Conservation (phyloP, 1,139 yeast genomes). For the Protomyces gravidus region DNA sequence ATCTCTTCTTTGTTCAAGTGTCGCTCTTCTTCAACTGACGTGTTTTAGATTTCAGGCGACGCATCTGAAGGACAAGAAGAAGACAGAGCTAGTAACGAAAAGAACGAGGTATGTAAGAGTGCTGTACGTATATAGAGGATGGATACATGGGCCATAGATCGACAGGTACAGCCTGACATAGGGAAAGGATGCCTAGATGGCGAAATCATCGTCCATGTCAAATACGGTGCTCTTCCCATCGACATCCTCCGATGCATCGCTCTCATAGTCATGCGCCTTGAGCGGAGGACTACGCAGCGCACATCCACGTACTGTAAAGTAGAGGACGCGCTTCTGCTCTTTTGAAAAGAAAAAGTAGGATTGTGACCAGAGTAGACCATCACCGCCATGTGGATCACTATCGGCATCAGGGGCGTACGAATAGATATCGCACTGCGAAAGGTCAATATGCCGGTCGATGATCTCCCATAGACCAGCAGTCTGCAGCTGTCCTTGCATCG, state of each 20-base stretch:
- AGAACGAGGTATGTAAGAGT: no score
- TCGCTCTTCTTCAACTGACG: no score
- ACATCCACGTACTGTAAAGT: slow-evolving; percentile 53
- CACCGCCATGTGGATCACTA: slow-evolving; percentile 37
- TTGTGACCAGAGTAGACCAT: slow-evolving; percentile 79
- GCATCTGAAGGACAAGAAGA: no score
- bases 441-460: slow-evolving; percentile 76
- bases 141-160: no score
- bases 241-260: slow-evolving; percentile 17
- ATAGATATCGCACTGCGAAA: slow-evolving; percentile 42
- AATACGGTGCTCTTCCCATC: slow-evolving; percentile 14
- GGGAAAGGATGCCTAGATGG: no score
- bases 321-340: slow-evolving; percentile 85
- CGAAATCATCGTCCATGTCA: slow-evolving; percentile 25
- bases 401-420: slow-evolving; percentile 30
- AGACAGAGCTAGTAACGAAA: no score
- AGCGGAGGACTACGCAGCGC: slow-evolving; percentile 34
- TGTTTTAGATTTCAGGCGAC: no score
- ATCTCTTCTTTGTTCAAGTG: no score
- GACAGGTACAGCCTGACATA: no score
- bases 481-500: slow-evolving; percentile 52
- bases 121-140: no score
- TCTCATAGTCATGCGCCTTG: slow-evolving; percentile 16
- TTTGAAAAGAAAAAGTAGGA: slow-evolving; percentile 92
- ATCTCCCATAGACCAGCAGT: slow-evolving; percentile 82